Evolutionary conservation across 2,329 filamentous ascomycete species (phyloP), one percentile per base, ranked within the genome.

Genomic region (Fusarium circinatum): DNA sequence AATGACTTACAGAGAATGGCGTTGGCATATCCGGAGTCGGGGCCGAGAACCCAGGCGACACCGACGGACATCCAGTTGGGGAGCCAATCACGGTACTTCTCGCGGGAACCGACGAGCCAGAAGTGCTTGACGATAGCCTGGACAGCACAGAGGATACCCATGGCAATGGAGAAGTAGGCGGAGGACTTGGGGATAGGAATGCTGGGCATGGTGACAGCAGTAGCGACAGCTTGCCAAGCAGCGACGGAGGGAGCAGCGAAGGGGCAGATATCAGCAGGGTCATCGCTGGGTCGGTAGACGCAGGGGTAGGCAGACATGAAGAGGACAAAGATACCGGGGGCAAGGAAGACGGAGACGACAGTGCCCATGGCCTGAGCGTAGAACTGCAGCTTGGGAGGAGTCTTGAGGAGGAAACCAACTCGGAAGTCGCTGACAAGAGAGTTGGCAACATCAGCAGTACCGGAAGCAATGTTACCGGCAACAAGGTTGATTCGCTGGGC

Each of bases 281-380:
- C 82, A 10, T 85, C 82, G 28, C 86, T 84, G 66, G 78, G 73
- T 13, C 87, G 83, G 78, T 89, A 86, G 74, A 93, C 91, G 78
- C 91, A 93, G 2, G 91, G 91, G 79, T 93, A 93, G 1, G 91
- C 91, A 10, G 87, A 86, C 70, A 89, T 87, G 83, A 93, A 93
- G 49, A 93, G 87, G 39, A 92, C 87, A 78, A 92, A 93, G 74
- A 93, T 86, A 15, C 89, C 90, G 2, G 90, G 90, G 0, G 91
- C 89, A 18, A 93, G 82, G 83, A 92, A 92, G 74, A 92, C 85
- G n/a, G 90, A 87, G 54, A 92, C 86, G 38, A 92, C 79, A 14
- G 89, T 89, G 34, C 91, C 91, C 20, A 91, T 81, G 47, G 85
- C 86, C 80, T 93, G 91, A 0, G 90, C 91, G 73, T 90, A 85